Evolutionary conservation across 371 early-diverging fungal genomes (phyloP).

Genomic region (Mucor sp.): DNA sequence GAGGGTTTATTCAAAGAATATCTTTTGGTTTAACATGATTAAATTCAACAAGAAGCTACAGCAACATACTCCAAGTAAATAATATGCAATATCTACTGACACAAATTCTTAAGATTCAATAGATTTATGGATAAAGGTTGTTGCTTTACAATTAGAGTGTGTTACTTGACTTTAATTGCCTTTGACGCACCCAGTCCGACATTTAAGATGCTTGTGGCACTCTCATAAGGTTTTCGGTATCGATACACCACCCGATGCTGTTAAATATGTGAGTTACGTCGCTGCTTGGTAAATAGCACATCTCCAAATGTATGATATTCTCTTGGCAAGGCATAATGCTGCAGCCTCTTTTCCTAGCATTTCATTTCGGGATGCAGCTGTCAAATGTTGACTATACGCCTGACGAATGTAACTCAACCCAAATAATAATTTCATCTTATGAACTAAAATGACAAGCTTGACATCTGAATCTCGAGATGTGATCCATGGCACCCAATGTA

Average conservation of each 20-base stretch:
- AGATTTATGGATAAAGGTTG: neutral
- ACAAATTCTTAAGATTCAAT: neutral
- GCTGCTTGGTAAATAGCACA: neutral
- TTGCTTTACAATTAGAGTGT: neutral
- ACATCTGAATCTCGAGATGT: neutral
- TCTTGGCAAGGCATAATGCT: neutral
- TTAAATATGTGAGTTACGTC: neutral
- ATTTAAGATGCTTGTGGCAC: neutral
- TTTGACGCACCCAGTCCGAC: neutral
- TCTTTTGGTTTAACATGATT: too few species aligned
- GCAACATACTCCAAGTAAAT: neutral
- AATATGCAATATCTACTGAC: neutral
- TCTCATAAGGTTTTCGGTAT: too few species aligned
- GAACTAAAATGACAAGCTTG: too few species aligned
- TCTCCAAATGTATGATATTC: neutral
- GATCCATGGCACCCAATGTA: neutral
- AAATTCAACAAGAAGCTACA: neutral
- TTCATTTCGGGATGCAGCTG: neutral
- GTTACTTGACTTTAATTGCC: neutral
- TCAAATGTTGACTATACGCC: neutral
- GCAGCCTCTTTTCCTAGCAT: neutral
- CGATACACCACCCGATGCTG: neutral
- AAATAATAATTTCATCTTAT: too few species aligned
- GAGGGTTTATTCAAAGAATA: neutral
- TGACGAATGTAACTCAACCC: neutral